These are phyloP conservation scores for Excoecaria agallocha DNA, from an alignment of 345 rosid genomes.

Conservation along the genomic window DNA sequence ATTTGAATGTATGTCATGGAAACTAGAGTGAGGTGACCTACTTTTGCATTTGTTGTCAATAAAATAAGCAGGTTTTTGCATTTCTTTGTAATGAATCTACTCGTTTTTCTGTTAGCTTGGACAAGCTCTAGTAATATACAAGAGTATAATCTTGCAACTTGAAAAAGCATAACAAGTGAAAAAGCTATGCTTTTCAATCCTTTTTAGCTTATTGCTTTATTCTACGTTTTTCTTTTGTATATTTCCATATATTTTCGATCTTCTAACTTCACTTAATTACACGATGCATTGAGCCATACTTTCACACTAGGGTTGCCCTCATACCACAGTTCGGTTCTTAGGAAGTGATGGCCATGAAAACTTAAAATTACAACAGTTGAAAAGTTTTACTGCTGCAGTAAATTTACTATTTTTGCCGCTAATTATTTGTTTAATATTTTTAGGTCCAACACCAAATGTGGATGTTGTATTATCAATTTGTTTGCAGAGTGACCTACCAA, in stretches of 20 bases:
- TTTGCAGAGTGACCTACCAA: conserved; percentile 69
- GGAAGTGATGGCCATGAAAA: not conserved
- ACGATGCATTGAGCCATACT: not conserved
- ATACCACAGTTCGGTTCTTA: not conserved
- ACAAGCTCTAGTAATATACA: not conserved
- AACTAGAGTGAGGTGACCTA: not conserved
- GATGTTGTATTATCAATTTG: conserved; percentile 83
- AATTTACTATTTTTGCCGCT: not conserved
- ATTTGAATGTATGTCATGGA: not conserved
- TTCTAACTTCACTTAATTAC: conserved; percentile 1
- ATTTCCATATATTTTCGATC: not conserved
- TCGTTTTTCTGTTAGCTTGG: not conserved
- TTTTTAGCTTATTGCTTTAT: not conserved
- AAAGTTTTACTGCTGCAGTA: not conserved
- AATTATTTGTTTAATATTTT: conserved; percentile 5
- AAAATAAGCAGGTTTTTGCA: not conserved
- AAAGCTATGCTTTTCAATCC: conserved; percentile 2
- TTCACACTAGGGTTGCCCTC: not conserved
- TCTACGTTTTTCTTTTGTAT: not conserved
- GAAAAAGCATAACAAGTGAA: not conserved
- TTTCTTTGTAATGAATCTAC: not conserved
- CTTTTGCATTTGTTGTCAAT: not conserved
- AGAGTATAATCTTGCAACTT: not conserved
- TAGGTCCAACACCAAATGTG: conserved; percentile 78
- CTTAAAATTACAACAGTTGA: not conserved